These are phyloP conservation scores for Colletotrichum liaoningense DNA, from an alignment of 2,329 filamentous ascomycete species.

Conservation along the genomic window DNA sequence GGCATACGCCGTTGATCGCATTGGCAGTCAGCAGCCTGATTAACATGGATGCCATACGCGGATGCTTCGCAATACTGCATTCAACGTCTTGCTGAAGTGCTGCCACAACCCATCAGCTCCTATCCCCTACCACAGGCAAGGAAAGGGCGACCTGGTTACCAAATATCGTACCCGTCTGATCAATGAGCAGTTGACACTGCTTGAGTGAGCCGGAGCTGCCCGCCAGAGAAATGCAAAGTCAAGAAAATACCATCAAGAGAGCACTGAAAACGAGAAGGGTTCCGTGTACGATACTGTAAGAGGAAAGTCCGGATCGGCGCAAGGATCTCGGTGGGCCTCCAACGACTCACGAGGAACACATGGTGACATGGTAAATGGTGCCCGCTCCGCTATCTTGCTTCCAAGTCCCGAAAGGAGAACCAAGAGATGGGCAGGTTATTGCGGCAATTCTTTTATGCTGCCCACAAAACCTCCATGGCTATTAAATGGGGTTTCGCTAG, in stretches of 20 bases:
- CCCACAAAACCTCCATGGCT: conserved; percentile 1
- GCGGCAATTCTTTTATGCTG: conserved; percentile 34
- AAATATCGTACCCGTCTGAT: too few species aligned
- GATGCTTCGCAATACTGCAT: too few species aligned
- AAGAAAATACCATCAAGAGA: neutral
- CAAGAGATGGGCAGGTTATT: neutral
- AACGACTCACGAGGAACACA: too few species aligned
- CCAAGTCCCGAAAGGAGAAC: neutral
- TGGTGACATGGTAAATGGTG: neutral
- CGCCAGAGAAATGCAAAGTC: neutral
- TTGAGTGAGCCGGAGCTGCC: too few species aligned
- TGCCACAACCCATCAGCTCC: too few species aligned
- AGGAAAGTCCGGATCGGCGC: neutral
- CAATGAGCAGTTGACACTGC: too few species aligned
- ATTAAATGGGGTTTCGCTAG: neutral
- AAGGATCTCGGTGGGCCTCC: neutral
- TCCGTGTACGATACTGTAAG: neutral
- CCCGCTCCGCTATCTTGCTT: conserved; percentile 1
- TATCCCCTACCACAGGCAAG: neutral
- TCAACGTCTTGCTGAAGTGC: too few species aligned
- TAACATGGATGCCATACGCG: too few species aligned
- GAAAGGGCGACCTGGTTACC: too few species aligned
- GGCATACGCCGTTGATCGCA: too few species aligned
- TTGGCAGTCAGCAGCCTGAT: too few species aligned
- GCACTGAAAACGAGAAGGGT: neutral